Base-by-base conservation (phyloP, 129 eudicot species). In the Scalesia atractyloides region DNA sequence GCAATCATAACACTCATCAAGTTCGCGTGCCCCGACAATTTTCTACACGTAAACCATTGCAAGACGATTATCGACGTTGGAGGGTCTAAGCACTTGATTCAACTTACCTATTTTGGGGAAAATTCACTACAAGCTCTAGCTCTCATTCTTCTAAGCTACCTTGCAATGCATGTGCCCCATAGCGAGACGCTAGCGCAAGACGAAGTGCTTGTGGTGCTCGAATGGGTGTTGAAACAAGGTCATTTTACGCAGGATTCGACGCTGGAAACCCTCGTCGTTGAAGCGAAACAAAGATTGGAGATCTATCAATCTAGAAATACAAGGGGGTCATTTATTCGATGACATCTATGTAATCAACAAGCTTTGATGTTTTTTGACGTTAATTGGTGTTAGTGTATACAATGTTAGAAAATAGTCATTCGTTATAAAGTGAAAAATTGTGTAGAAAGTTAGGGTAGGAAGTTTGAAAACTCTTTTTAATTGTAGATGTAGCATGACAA, bases 221-320 rank as follows among this genome's bases (percentile, higher is more conserved):
- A 87, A 61, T 87, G 88, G 88, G 92, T 84, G 10, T 74, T 72
- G 62, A 84, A 86, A 62, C 91, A 86, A 58, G 84, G 73, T 1
- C 80, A 78, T 51, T 52, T 86, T 51, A 82, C 75, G 68, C 82
- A 83, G 53, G 84, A 83, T 34, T 73, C 80, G 43, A 39, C 69
- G 17, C 44, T 86, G 49, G 91, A 83, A 49, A 72, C 74, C 1
- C 79, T 86, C 8, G n/a, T 86, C 13, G 22, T 49, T 5, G 91
- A 86, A 61, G 83, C 79, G 10, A 86, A 86, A 63, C 76, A 73
- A 52, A 75, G 87, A 73, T 52, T 86, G 66, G 87, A 83, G 71
- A 85, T 86, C 26, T 86, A 83, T 76, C 91, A 86, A 33, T 82
- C 85, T 22, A 86, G 90, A 57, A 71, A 71, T 56, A 71, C 24